phyloP scores from a whole-genome alignment of 768 basidiomycete species.

The Tulasnella sp. region DNA sequence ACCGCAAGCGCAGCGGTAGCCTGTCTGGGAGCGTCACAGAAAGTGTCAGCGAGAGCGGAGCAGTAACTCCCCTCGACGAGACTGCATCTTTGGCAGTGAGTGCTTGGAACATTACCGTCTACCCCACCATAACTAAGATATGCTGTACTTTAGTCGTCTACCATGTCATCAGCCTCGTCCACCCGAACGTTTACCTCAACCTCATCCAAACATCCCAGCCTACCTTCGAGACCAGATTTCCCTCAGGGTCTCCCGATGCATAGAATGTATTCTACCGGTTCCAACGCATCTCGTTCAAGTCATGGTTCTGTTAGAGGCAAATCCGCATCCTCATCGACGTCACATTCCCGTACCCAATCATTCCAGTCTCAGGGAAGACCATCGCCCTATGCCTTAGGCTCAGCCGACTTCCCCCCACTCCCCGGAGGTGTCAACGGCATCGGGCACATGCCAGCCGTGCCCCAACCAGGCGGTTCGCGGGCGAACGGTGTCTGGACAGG shows the following conservation, averaged over 20 bases:
- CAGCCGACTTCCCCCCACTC: conserved; percentile 27
- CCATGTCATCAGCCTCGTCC: conserved; percentile 64
- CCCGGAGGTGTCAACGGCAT: not conserved
- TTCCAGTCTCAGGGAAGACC: conserved; percentile 21
- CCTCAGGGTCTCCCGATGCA: conserved; percentile 59
- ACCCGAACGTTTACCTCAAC: conserved; percentile 70
- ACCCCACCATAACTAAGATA: not conserved
- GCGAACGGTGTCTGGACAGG: conserved; percentile 17
- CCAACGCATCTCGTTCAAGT: conserved; percentile 21
- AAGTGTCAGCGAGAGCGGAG: conserved; percentile 40
- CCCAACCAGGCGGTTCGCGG: not conserved
- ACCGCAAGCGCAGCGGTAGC: conserved; percentile 25
- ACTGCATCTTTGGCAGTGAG: conserved; percentile 72
- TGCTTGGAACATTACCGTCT: conserved; percentile 34
- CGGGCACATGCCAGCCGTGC: not conserved
- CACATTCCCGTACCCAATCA: conserved; percentile 24
- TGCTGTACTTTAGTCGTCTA: conserved; percentile 27
- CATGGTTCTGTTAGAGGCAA: not conserved
- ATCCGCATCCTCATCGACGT: conserved; percentile 26
- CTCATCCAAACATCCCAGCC: conserved; percentile 65
- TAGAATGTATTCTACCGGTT: conserved; percentile 14
- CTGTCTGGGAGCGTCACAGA: conserved; percentile 26
- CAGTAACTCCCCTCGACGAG: conserved; percentile 68
- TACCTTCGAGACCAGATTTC: conserved; percentile 84
- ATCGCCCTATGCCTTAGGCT: conserved; percentile 4